These are phyloP conservation scores for Zygoascus bituminiphila DNA, from an alignment of 805 yeast species.

Conservation along the genomic window DNA sequence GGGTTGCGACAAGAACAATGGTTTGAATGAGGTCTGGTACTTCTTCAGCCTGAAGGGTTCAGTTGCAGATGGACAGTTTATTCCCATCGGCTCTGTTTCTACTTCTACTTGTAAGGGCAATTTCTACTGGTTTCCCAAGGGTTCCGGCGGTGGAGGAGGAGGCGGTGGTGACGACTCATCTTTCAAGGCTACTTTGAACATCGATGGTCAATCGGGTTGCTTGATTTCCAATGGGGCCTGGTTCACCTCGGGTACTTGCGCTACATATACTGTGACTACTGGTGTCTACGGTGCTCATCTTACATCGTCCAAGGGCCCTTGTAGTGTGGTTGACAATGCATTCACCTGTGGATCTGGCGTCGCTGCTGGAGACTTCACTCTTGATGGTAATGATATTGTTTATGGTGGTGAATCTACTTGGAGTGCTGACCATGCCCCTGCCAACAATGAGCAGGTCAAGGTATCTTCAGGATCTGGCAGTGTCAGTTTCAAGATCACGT, in stretches of 20 bases:
- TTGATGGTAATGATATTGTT: conserved; percentile 39
- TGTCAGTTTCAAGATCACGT: not conserved
- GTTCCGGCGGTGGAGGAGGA: conserved; percentile 24
- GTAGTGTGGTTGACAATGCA: conserved; percentile 37
- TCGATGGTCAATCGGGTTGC: conserved; percentile 56
- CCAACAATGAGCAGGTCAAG: conserved; percentile 39
- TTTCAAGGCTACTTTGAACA: conserved; percentile 40
- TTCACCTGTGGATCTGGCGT: conserved; percentile 30
- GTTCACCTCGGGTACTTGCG: conserved; percentile 72
- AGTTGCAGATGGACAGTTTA: conserved; percentile 54
- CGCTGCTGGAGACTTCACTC: conserved; percentile 50
- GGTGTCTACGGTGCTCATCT: conserved; percentile 70
- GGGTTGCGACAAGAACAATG: conserved; percentile 46
- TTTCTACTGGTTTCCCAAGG: conserved; percentile 68
- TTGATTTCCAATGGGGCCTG: conserved; percentile 80
- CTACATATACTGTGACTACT: conserved; percentile 52
- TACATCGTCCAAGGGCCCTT: conserved; percentile 63
- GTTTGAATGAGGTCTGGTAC: conserved; percentile 68
- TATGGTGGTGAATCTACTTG: conserved; percentile 58
- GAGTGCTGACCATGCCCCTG: conserved; percentile 45
- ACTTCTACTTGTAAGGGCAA: conserved; percentile 65
- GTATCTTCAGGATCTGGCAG: conserved; percentile 37
- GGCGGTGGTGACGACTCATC: conserved; percentile 28
- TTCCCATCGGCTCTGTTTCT: conserved; percentile 45
- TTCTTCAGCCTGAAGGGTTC: conserved; percentile 71